Percentiles rank a stretch among this genome's conserved stretches.
Conservation (phyloP, 352 stramenopile species). For the Phytophthora vignae region DNA sequence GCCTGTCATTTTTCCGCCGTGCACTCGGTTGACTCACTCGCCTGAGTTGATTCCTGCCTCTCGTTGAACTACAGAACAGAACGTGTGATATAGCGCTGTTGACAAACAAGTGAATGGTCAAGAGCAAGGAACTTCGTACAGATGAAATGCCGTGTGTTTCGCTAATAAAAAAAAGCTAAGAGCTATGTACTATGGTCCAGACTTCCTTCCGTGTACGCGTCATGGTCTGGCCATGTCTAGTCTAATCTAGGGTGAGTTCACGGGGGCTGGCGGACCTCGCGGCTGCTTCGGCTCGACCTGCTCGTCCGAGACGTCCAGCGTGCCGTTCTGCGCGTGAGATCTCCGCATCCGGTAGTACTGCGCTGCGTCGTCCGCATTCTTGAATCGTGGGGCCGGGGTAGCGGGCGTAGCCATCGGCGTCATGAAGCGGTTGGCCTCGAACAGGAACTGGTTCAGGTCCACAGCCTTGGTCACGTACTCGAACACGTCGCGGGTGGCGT, state of each 20-base stretch:
- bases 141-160: conserved; percentile 16
- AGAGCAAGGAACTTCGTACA: conserved; percentile 2
- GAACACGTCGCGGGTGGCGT: conserved; percentile 51
- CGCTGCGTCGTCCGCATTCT: background rate
- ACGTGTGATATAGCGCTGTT: background rate
- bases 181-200: conserved; percentile 18
- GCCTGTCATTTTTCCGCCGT: conserved; percentile 1
- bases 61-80: conserved; percentile 6
- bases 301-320: conserved; percentile 15
- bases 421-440: conserved; percentile 72
- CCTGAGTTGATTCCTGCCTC: conserved; percentile 4
- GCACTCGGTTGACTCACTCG: background rate
- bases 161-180: conserved; percentile 26
- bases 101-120: conserved; percentile 33
- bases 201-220: conserved; percentile 1
- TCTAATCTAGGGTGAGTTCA: conserved; percentile 39
- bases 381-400: background rate
- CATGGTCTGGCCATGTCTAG: conserved; percentile 26
- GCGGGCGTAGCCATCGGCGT: conserved; percentile 25
- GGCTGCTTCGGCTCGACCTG: conserved; percentile 27
- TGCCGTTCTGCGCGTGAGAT: conserved; percentile 24
- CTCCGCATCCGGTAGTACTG: conserved; percentile 22
- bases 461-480: conserved; percentile 64
- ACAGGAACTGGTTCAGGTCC: conserved; percentile 79
- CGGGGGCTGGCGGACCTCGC: conserved; percentile 26